A percentile compares a stretch with the other conserved stretches of the same genome.
Evolutionary conservation across 2,329 filamentous ascomycete genomes (phyloP).

Genomic region (Hypocrella siamensis): DNA sequence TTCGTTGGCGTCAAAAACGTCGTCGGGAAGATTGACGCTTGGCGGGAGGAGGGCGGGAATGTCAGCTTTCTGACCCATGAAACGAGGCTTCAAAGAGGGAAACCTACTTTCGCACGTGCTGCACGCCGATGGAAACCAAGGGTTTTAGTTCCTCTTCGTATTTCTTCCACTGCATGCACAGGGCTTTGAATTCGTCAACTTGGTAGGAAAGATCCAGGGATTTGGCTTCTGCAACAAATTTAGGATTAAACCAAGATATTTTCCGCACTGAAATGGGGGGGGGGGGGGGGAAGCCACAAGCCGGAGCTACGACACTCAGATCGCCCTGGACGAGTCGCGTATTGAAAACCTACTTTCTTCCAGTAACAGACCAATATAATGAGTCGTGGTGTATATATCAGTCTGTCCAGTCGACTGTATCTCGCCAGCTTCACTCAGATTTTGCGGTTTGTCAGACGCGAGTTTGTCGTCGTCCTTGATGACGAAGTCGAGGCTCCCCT

Average conservation of each 20-base stretch:
- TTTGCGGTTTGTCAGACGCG: not conserved
- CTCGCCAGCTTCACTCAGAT: slow-evolving; percentile 14
- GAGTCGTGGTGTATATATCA: slow-evolving; percentile 72
- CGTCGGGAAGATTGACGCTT: slow-evolving; percentile 76
- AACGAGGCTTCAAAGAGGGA: too few relatives aligned
- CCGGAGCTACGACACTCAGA: too few relatives aligned
- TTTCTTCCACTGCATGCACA: slow-evolving; percentile 60
- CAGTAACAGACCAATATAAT: slow-evolving; percentile 82
- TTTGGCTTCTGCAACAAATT: slow-evolving; percentile 53
- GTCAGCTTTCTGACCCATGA: slow-evolving; percentile 1
- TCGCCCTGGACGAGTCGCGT: too few relatives aligned
- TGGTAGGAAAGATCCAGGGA: slow-evolving; percentile 65
- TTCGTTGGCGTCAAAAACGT: slow-evolving; percentile 77
- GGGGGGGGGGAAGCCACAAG: too few relatives aligned
- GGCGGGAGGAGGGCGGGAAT: not conserved
- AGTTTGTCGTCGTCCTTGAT: slow-evolving; percentile 21
- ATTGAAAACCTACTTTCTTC: slow-evolving; percentile 52
- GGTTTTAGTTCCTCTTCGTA: slow-evolving; percentile 57
- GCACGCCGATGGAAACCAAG: slow-evolving; percentile 51
- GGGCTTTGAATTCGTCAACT: slow-evolving; percentile 73
- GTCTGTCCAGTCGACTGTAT: slow-evolving; percentile 11
- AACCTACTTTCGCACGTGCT: slow-evolving; percentile 72
- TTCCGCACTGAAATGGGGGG: too few relatives aligned
- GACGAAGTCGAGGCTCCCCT: slow-evolving; percentile 33
- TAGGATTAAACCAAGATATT: too few relatives aligned